These are phyloP conservation scores for Monosporascus sp. DNA, from an alignment of 2,329 filamentous ascomycete genomes.

Conservation along the genomic window DNA sequence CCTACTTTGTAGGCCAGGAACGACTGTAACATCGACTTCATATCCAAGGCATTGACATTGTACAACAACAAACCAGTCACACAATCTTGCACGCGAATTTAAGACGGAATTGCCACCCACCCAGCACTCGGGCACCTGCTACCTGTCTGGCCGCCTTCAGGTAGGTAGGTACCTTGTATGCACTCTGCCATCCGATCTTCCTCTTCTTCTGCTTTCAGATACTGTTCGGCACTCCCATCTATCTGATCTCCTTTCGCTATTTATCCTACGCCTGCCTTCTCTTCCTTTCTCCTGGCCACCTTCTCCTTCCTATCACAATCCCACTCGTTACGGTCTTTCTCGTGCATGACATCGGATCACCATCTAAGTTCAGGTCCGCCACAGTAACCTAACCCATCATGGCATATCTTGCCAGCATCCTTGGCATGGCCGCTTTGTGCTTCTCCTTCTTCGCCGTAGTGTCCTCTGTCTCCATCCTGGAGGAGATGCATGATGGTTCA, in stretches of 20 bases:
- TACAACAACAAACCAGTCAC: background rate
- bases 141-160: background rate
- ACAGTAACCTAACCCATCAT: slow-evolving; percentile 6
- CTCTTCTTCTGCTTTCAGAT: background rate
- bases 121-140: background rate
- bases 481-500: slow-evolving; percentile 7
- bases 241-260: too few relatives aligned
- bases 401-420: slow-evolving; percentile 10
- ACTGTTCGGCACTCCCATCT: too few relatives aligned
- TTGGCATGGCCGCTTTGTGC: slow-evolving; percentile 14
- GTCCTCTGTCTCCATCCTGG: slow-evolving; percentile 7
- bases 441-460: slow-evolving; percentile 11
- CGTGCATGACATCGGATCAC: background rate
- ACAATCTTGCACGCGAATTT: background rate
- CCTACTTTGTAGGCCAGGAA: background rate
- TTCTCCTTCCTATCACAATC: background rate
- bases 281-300: background rate
- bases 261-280: background rate
- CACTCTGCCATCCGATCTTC: background rate
- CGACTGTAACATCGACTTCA: background rate
- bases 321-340: background rate
- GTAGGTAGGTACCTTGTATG: too few relatives aligned
- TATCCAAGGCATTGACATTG: too few relatives aligned
- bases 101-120: background rate
- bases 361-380: slow-evolving; percentile 1